phyloP scores from a whole-genome alignment of 805 yeast species.

The Saccharomycopsis sp. region DNA sequence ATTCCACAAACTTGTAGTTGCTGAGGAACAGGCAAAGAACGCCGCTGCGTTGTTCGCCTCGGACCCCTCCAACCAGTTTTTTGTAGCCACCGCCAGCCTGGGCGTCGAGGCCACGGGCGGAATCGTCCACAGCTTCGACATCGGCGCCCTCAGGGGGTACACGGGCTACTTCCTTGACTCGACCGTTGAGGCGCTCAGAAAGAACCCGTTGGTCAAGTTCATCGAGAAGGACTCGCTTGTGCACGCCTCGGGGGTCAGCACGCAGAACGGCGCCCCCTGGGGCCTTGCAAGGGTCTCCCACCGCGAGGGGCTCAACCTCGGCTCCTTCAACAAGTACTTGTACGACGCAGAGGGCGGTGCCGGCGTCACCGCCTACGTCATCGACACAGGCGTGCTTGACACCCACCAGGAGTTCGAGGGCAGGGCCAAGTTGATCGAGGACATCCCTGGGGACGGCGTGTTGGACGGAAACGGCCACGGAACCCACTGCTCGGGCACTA shows the following conservation, averaged over 20 bases:
- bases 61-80: slow-evolving; percentile 34
- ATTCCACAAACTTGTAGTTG: slow-evolving; percentile 65
- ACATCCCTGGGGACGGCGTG: slow-evolving; percentile 44
- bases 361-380: slow-evolving; percentile 50
- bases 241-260: slow-evolving; percentile 38
- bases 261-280: slow-evolving; percentile 67
- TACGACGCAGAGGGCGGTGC: slow-evolving; percentile 55
- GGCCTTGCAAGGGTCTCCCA: slow-evolving; percentile 67
- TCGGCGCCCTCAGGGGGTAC: slow-evolving; percentile 65
- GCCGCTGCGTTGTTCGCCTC: slow-evolving; percentile 32
- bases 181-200: slow-evolving; percentile 66
- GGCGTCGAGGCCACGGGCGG: slow-evolving; percentile 21
- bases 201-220: slow-evolving; percentile 55
- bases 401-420: slow-evolving; percentile 53
- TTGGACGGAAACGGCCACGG: slow-evolving; percentile 59
- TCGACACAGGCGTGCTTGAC: slow-evolving; percentile 49
- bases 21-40: slow-evolving; percentile 42
- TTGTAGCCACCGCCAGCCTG: slow-evolving; percentile 28
- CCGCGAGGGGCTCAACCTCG: slow-evolving; percentile 51
- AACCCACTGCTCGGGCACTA: slow-evolving; percentile 62
- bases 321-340: slow-evolving; percentile 52
- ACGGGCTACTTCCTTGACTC: slow-evolving; percentile 76
- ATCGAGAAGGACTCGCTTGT: slow-evolving; percentile 60
- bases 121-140: slow-evolving; percentile 44
- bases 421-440: slow-evolving; percentile 55